phyloP scores from a whole-genome alignment of 169 alveolate genomes.

The Babesia bigemina region DNA sequence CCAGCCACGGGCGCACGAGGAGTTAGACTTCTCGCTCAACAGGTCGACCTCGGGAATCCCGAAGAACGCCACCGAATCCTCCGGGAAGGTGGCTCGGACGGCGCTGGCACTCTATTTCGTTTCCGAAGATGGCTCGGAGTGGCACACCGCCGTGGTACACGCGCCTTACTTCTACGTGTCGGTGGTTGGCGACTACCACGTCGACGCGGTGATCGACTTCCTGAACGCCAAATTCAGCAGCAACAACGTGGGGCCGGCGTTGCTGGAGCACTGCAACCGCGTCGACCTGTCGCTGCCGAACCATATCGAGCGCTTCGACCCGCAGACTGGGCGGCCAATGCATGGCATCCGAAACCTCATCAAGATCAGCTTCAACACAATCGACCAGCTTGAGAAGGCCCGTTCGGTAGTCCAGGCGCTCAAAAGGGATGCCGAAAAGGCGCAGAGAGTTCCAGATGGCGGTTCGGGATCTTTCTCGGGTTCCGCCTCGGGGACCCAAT shows the following conservation, averaged over 20 bases:
- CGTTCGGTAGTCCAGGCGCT: constrained; percentile 24
- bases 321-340: constrained; percentile 41
- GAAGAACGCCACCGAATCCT: neutral
- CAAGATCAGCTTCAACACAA: constrained; percentile 62
- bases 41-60: neutral
- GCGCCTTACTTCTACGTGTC: constrained; percentile 62
- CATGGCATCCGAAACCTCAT: constrained; percentile 54
- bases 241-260: constrained; percentile 41
- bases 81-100: constrained; percentile 25
- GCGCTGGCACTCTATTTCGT: constrained; percentile 64
- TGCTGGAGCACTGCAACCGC: constrained; percentile 48
- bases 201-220: constrained; percentile 50
- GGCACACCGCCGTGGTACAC: constrained; percentile 68
- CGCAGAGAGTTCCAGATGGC: constrained; percentile 5
- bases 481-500: constrained; percentile 12
- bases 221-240: constrained; percentile 42
- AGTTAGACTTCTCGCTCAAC: neutral
- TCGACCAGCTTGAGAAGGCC: constrained; percentile 63
- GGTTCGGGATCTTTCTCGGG: too few species aligned
- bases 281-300: constrained; percentile 66
- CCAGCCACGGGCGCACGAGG: neutral
- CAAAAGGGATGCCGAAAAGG: constrained; percentile 43
- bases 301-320: constrained; percentile 64
- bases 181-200: constrained; percentile 12
- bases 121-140: constrained; percentile 68